Evolutionary conservation across 2,329 filamentous ascomycete species (phyloP).

Genomic region (Diaporthe nobilis): DNA sequence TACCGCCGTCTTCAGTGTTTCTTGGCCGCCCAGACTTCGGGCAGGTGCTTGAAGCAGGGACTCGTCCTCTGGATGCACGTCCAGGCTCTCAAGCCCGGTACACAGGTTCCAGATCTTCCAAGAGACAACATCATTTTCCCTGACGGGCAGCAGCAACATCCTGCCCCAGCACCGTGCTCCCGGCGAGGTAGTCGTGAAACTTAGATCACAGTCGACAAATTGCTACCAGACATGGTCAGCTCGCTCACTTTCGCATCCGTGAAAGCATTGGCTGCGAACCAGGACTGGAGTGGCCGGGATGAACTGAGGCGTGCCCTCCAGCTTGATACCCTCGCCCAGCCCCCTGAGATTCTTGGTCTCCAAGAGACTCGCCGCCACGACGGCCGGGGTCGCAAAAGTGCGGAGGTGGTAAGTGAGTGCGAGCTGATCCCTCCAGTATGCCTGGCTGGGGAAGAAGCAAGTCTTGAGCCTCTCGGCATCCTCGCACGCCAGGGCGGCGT

Average conservation of each 20-base stretch:
- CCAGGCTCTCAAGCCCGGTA: constrained; percentile 48
- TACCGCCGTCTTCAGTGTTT: constrained; percentile 49
- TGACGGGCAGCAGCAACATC: constrained; percentile 49
- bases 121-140: background rate
- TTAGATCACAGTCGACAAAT: constrained; percentile 50
- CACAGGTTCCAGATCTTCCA: constrained; percentile 55
- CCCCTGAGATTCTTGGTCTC: constrained; percentile 28
- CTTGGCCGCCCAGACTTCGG: constrained; percentile 30
- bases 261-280: background rate
- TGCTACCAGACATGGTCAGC: background rate
- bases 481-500: constrained; percentile 42
- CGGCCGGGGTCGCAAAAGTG: constrained; percentile 47
- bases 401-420: constrained; percentile 55
- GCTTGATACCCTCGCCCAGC: background rate
- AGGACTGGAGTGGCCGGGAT: constrained; percentile 19
- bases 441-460: constrained; percentile 51
- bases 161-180: constrained; percentile 50
- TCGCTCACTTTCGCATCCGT: no score
- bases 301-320: constrained; percentile 21
- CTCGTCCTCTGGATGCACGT: constrained; percentile 49
- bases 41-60: constrained; percentile 45
- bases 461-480: constrained; percentile 45
- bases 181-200: constrained; percentile 51
- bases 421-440: constrained; percentile 54
- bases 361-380: constrained; percentile 39